A percentile compares a stretch with the other conserved stretches of the same genome.
Evolutionary conservation across 306 rosid species (phyloP).

Genomic region (Lathyrus oleraceus): DNA sequence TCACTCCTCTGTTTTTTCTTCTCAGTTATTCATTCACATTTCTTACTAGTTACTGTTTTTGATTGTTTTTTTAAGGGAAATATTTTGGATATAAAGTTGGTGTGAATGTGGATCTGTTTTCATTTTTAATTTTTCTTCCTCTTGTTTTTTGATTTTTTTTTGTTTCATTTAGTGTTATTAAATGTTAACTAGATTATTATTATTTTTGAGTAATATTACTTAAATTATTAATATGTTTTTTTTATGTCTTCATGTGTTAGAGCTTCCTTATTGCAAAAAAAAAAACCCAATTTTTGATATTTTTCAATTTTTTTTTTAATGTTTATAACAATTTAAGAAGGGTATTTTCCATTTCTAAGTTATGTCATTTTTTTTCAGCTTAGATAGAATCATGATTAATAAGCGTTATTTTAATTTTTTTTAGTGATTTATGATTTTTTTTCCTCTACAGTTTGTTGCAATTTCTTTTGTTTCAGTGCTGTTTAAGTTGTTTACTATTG

Average conservation of each 20-base stretch:
- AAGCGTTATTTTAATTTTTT: not conserved
- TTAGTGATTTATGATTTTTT: not conserved
- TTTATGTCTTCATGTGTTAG: not conserved
- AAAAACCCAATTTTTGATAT: not conserved
- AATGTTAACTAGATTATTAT: conserved; percentile 8
- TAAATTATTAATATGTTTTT: conserved; percentile 9
- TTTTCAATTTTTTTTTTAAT: not conserved
- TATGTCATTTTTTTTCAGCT: not conserved
- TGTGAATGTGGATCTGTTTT: conserved; percentile 36
- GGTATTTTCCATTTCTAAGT: not conserved
- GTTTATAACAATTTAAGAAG: not conserved
- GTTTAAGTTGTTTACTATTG: conserved; percentile 6
- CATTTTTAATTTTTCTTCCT: not conserved
- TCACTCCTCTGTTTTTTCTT: not conserved
- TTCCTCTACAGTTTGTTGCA: not conserved
- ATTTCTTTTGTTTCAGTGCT: not conserved
- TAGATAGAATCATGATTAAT: not conserved
- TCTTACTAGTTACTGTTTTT: not conserved
- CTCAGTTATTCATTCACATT: not conserved
- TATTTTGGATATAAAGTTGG: conserved; percentile 9
- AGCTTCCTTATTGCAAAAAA: not conserved
- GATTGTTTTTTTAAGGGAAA: not conserved
- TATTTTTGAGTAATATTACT: not conserved
- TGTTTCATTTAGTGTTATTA: not conserved
- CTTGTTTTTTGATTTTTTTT: conserved; percentile 8